Conservation (phyloP, 305 asterid species). For the Ajuga reptans region DNA sequence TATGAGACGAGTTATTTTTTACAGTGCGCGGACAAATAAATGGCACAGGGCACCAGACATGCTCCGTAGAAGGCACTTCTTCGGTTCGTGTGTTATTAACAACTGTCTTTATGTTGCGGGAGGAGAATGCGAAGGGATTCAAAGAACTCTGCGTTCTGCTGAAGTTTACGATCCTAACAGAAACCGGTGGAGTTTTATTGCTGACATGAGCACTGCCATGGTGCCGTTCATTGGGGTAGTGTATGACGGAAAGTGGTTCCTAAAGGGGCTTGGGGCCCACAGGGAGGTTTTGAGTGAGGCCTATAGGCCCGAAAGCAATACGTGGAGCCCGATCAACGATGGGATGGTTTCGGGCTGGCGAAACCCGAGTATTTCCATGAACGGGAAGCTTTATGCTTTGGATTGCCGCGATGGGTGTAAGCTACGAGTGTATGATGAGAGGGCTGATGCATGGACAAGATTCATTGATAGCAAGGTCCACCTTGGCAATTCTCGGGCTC, state of each 20-base stretch:
- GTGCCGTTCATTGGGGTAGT: constrained; percentile 95
- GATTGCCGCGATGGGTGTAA: constrained; percentile 95
- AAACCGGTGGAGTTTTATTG: constrained; percentile 74
- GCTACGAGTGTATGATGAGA: constrained; percentile 67
- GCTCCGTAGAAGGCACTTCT: constrained; percentile 87
- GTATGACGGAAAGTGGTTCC: constrained; percentile 74
- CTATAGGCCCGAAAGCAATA: constrained; percentile 56
- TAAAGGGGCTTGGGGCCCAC: constrained; percentile 88
- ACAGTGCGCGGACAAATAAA: constrained; percentile 87
- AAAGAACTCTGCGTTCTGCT: constrained; percentile 80
- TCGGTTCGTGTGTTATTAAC: constrained; percentile 90
- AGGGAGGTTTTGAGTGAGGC: constrained; percentile 85
- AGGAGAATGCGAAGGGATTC: constrained; percentile 94
- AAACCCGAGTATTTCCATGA: constrained; percentile 85
- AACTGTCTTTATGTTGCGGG: constrained; percentile 94
- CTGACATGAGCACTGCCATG: constrained; percentile 97
- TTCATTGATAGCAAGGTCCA: constrained; percentile 89
- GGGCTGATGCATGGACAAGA: constrained; percentile 58
- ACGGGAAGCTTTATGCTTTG: constrained; percentile 83
- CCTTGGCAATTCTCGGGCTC: constrained; percentile 69
- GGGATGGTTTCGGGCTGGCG: constrained; percentile 97
- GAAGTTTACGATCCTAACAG: constrained; percentile 90
- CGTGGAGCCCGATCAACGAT: constrained; percentile 57
- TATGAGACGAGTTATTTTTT: constrained; percentile 81
- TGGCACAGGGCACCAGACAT: constrained; percentile 97